Conservation (phyloP, 176 grass and related monocot species). For the Hyparrhenia diplandra region DNA sequence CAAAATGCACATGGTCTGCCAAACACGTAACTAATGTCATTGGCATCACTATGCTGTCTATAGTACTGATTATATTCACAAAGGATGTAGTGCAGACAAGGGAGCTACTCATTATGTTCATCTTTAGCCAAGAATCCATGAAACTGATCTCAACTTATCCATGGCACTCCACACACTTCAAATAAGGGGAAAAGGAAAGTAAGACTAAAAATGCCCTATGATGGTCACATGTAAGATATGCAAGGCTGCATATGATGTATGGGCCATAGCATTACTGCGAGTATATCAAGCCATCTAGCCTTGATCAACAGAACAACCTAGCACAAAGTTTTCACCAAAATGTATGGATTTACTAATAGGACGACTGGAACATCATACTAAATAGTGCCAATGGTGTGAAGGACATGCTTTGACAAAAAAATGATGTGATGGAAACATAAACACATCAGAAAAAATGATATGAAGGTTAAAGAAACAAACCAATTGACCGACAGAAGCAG, state of each 20-base stretch:
- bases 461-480: slow-evolving; percentile 42
- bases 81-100: not conserved
- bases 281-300: not conserved
- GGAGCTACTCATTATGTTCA: not conserved
- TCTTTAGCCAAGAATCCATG: not conserved
- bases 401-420: not conserved
- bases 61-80: not conserved
- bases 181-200: not conserved
- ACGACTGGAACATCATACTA: not conserved
- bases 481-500: slow-evolving; percentile 62
- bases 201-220: not conserved
- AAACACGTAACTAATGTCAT: not conserved
- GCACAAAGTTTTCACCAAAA: not conserved
- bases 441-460: slow-evolving; percentile 5
- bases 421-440: not conserved
- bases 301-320: not conserved
- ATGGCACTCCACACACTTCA: not conserved
- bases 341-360: not conserved
- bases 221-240: not conserved
- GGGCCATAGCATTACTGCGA: not conserved
- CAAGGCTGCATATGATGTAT: not conserved
- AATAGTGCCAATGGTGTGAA: not conserved
- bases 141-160: not conserved
- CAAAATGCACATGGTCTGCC: not conserved
- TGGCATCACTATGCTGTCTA: not conserved